These are phyloP conservation scores for Ceratocystis alfenasii DNA, from an alignment of 2,329 filamentous ascomycete genomes.

Conservation along the genomic window DNA sequence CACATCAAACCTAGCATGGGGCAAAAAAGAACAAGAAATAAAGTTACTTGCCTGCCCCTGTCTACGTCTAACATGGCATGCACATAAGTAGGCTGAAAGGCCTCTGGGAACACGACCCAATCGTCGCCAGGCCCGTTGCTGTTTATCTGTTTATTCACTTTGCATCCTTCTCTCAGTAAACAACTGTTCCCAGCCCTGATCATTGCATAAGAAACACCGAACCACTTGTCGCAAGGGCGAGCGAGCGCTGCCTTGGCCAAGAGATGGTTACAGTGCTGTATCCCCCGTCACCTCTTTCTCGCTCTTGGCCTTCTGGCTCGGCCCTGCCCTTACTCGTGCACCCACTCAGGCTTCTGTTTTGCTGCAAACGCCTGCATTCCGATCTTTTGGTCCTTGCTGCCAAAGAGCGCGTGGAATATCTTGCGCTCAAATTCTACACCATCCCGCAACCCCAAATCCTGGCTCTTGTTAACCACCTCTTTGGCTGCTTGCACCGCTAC, in stretches of 20 bases:
- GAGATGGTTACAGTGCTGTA: background rate
- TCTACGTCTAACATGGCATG: background rate
- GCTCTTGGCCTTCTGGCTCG: too few species aligned
- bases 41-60: background rate
- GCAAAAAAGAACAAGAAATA: background rate
- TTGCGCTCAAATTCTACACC: slow-evolving; percentile 91
- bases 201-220: background rate
- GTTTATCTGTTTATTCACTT: background rate
- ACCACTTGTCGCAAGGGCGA: background rate
- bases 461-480: slow-evolving; percentile 98
- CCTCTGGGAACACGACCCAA: background rate
- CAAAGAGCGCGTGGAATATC: slow-evolving; percentile 87
- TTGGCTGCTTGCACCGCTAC: slow-evolving; percentile 85
- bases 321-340: slow-evolving; percentile 34
- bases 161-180: background rate
- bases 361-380: slow-evolving; percentile 91
- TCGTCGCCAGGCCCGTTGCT: background rate
- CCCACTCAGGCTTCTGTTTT: slow-evolving; percentile 90
- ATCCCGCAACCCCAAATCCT: slow-evolving; percentile 75
- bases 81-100: background rate
- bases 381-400: slow-evolving; percentile 92
- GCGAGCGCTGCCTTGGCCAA: background rate
- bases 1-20: background rate
- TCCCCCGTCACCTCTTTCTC: background rate
- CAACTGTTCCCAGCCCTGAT: background rate